phyloP scores from a whole-genome alignment of 805 yeast species.

The Yueomyces sp. region DNA sequence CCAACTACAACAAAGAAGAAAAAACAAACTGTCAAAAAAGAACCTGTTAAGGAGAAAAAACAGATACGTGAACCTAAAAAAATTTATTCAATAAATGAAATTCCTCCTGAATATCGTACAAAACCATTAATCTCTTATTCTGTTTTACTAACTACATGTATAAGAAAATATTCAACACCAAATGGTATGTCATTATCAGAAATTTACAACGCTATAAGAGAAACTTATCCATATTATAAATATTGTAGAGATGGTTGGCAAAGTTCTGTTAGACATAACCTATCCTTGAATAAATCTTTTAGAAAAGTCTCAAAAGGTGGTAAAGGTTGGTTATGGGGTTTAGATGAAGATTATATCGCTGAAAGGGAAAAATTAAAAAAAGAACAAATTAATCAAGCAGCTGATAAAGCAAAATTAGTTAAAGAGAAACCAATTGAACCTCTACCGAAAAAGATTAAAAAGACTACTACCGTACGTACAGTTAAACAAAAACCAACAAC shows the following conservation, averaged over 20 bases:
- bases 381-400: conserved; percentile 51
- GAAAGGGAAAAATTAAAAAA: conserved; percentile 69
- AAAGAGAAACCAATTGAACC: conserved; percentile 40
- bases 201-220: conserved; percentile 76
- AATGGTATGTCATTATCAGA: conserved; percentile 75
- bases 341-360: conserved; percentile 72
- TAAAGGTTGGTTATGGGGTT: conserved; percentile 91
- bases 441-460: conserved; percentile 26
- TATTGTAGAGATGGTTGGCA: conserved; percentile 99
- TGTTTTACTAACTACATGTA: conserved; percentile 64
- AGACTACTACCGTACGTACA: conserved; percentile 8
- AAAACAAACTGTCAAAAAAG: conserved; percentile 12
- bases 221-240: conserved; percentile 77
- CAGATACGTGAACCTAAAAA: conserved; percentile 43
- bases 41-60: conserved; percentile 34
- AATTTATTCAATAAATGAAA: conserved; percentile 66
- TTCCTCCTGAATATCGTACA: conserved; percentile 73
- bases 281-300: conserved; percentile 77
- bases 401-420: conserved; percentile 45
- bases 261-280: conserved; percentile 79
- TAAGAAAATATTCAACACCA: conserved; percentile 51
- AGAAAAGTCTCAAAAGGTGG: conserved; percentile 71
- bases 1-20: conserved; percentile 19
- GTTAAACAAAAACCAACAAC: conserved; percentile 4
- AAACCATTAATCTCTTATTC: conserved; percentile 81